Base-by-base conservation (phyloP, 2,329 filamentous ascomycete species). In the Tolypocladium pustulatum region DNA sequence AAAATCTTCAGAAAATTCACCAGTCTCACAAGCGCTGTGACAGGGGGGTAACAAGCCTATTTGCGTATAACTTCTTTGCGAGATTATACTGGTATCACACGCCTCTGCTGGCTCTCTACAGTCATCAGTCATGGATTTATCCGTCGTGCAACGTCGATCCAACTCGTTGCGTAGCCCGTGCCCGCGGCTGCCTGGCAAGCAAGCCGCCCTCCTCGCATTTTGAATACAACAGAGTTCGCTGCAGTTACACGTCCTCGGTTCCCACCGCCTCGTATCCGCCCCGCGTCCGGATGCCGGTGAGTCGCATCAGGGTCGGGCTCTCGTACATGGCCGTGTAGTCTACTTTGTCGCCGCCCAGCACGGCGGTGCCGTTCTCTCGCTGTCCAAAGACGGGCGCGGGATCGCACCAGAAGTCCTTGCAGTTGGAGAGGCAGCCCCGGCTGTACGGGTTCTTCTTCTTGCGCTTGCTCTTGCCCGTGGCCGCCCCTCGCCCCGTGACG, bases 351-450 rank as follows among this genome's bases (percentile, higher is more conserved):
- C 94, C 93, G 17, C 86, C 90, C 9, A 99, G 75, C 70, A 91
- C 76, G 0, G 89, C 91, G 51, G 81, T 80, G 15, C 92, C 92
- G 56, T 83, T 87, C 66, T 90, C 85, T 59, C 88, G 82, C 65
- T 81, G 84, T 13, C 88, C 85, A 70, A 96, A 93, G 22, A 96
- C 72, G 0, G 93, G 89, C 2, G 89, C 87, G 1, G 90, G 85
- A 69, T 97, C 94, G 67, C 89, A 93, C 91, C 92, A 97, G 71
- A 99, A 99, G 73, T 99, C 95, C 64, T 84, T 88, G 74, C 94
- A 99, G 70, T 99, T 99, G 60, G 86, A 83, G n/a, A 95, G 66
- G 43, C 91, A 80, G 9, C 94, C 94, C 37, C 86, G 81, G 59
- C 86, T 93, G 72, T 93, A 99, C 0, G 92, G 92, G 70, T 97